phyloP scores from a whole-genome alignment of 2,329 filamentous ascomycete species.

The Exophiala viscosa region DNA sequence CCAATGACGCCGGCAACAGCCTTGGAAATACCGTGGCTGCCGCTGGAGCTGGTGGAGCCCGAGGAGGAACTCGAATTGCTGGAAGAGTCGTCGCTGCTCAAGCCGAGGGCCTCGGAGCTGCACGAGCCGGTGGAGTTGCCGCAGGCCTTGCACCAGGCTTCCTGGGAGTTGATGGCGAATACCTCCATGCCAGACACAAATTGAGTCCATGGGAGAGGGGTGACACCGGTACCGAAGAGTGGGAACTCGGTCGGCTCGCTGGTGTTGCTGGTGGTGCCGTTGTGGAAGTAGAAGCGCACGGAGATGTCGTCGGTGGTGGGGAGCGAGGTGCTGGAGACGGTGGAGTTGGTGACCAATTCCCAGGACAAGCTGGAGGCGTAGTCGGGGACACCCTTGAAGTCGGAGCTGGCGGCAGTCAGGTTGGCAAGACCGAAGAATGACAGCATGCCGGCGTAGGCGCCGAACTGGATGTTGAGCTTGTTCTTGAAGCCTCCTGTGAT shows the following conservation, averaged over 20 bases:
- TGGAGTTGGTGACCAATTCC: slow-evolving; percentile 60
- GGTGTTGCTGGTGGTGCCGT: slow-evolving; percentile 51
- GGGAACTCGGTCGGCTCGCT: slow-evolving; percentile 52
- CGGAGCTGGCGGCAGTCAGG: slow-evolving; percentile 46
- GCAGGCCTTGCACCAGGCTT: slow-evolving; percentile 71
- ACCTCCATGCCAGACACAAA: slow-evolving; percentile 63
- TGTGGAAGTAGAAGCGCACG: slow-evolving; percentile 62
- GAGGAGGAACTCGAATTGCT: slow-evolving; percentile 30
- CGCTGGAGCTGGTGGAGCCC: slow-evolving; percentile 32
- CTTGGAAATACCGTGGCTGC: slow-evolving; percentile 56
- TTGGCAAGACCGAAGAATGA: slow-evolving; percentile 60
- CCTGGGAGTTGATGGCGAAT: slow-evolving; percentile 63
- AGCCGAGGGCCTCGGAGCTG: slow-evolving; percentile 41
- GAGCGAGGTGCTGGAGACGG: slow-evolving; percentile 36
- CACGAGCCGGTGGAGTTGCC: slow-evolving; percentile 69
- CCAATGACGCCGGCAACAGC: slow-evolving; percentile 78
- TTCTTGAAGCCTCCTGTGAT: slow-evolving; percentile 37
- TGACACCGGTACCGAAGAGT: slow-evolving; percentile 56
- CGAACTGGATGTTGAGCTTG: slow-evolving; percentile 55
- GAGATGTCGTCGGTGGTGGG: slow-evolving; percentile 46
- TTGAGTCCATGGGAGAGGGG: slow-evolving; percentile 62
- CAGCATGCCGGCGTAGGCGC: slow-evolving; percentile 58
- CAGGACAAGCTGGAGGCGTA: slow-evolving; percentile 80
- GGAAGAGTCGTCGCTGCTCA: slow-evolving; percentile 30
- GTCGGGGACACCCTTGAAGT: slow-evolving; percentile 76